These are phyloP conservation scores for Tulasnella sp. DNA, from an alignment of 768 basidiomycete species.

Conservation along the genomic window DNA sequence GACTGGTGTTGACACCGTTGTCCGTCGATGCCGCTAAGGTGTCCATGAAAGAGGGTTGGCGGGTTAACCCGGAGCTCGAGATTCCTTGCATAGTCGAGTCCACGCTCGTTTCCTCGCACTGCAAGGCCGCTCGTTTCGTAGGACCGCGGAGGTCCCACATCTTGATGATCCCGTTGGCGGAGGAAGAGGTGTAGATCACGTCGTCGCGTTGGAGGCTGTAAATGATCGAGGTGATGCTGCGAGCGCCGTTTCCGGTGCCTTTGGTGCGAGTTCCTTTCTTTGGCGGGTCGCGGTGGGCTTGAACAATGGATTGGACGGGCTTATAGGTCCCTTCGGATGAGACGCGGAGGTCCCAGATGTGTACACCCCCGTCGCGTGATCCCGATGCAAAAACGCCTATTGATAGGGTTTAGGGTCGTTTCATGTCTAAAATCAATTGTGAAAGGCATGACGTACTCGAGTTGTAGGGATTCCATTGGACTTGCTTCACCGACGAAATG, in stretches of 20 bases:
- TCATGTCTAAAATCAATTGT: not conserved
- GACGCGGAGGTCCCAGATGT: constrained; percentile 11
- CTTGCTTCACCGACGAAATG: constrained; percentile 3
- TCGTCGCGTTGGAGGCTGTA: not conserved
- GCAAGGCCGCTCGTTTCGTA: not conserved
- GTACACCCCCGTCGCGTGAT: constrained; percentile 11
- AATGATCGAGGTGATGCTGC: not conserved
- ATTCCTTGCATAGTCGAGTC: not conserved
- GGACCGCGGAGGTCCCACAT: constrained; percentile 3
- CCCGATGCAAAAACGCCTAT: constrained; percentile 8
- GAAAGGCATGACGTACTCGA: not conserved
- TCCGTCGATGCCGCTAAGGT: not conserved
- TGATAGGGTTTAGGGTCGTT: not conserved
- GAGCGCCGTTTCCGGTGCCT: not conserved
- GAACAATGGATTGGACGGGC: constrained; percentile 2
- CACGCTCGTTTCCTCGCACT: not conserved
- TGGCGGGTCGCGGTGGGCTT: not conserved
- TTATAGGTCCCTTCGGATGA: not conserved
- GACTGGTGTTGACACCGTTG: not conserved
- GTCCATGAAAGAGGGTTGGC: not conserved
- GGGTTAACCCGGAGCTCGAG: not conserved
- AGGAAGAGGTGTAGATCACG: not conserved
- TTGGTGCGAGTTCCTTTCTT: not conserved
- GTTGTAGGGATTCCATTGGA: constrained; percentile 14
- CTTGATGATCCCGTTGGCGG: constrained; percentile 6